Conservation (phyloP, 1,139 yeast species). For the Pichia sp. region DNA sequence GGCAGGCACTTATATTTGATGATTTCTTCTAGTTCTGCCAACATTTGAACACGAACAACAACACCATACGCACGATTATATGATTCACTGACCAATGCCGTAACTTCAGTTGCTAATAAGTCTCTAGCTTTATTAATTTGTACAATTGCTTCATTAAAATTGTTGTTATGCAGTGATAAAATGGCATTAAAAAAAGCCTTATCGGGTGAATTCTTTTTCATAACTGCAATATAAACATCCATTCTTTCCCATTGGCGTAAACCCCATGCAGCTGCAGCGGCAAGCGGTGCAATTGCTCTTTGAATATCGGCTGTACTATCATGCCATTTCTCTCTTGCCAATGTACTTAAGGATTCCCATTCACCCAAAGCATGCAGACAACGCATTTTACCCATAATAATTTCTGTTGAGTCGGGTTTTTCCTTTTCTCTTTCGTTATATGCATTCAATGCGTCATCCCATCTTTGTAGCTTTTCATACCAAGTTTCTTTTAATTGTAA, state of each 20-base stretch:
- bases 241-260: conserved; percentile 94
- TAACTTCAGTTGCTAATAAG: conserved; percentile 82
- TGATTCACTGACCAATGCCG: conserved; percentile 92
- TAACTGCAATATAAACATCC: conserved; percentile 83
- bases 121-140: conserved; percentile 85
- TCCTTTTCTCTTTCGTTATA: conserved; percentile 65
- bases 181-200: conserved; percentile 92
- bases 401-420: conserved; percentile 60
- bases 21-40: conserved; percentile 93
- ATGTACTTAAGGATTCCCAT: conserved; percentile 87
- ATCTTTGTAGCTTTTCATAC: conserved; percentile 93
- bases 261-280: conserved; percentile 99
- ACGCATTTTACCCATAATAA: conserved; percentile 96
- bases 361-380: conserved; percentile 96
- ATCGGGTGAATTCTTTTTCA: conserved; percentile 91
- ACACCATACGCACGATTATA: conserved; percentile 96
- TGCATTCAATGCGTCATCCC: conserved; percentile 96
- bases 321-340: conserved; percentile 84
- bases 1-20: conserved; percentile 82
- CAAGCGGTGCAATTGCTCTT: conserved; percentile 90
- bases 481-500: conserved; percentile 92
- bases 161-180: conserved; percentile 74
- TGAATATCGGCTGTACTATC: conserved; percentile 64
- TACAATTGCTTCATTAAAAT: conserved; percentile 71
- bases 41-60: conserved; percentile 93